Conservation (phyloP, 1,284 basidiomycete genomes). For the Ceratobasidium sp. region DNA sequence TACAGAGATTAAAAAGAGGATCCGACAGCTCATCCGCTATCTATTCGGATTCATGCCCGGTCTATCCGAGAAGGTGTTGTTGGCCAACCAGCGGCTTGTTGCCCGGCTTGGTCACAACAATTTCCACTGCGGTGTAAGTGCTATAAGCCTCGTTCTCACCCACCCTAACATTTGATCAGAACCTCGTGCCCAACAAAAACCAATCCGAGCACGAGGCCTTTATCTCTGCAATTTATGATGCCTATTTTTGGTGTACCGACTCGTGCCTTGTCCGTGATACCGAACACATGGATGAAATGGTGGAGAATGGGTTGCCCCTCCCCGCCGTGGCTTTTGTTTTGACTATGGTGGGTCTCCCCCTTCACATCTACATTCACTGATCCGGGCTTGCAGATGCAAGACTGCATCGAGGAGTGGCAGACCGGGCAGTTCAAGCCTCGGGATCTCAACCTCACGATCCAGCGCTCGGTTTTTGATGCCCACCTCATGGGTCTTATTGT, state of each 20-base stretch:
- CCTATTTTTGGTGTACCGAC: not conserved
- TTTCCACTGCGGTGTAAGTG: conserved; percentile 5
- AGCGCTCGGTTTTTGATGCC: not conserved
- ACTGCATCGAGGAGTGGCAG: too few species aligned
- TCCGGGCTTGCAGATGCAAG: too few species aligned
- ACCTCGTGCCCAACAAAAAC: not conserved
- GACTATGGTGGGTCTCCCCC: not conserved
- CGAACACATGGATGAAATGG: not conserved
- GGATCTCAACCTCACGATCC: not conserved
- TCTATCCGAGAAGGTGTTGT: not conserved
- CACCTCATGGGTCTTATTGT: not conserved
- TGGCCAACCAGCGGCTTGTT: not conserved
- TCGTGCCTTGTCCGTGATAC: not conserved
- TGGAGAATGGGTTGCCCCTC: not conserved
- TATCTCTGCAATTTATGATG: not conserved
- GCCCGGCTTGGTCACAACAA: not conserved
- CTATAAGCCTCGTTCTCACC: not conserved
- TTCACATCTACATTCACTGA: too few species aligned
- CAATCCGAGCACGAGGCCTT: not conserved
- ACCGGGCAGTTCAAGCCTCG: not conserved
- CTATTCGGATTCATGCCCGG: not conserved
- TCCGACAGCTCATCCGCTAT: not conserved
- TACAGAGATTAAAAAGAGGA: not conserved
- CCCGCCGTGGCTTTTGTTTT: not conserved
- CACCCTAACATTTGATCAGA: not conserved